Percentiles rank a stretch among this genome's conserved stretches.
These are phyloP conservation scores for Umbellularia californica DNA, from an alignment of 164 flowering plant species.

Conservation along the genomic window DNA sequence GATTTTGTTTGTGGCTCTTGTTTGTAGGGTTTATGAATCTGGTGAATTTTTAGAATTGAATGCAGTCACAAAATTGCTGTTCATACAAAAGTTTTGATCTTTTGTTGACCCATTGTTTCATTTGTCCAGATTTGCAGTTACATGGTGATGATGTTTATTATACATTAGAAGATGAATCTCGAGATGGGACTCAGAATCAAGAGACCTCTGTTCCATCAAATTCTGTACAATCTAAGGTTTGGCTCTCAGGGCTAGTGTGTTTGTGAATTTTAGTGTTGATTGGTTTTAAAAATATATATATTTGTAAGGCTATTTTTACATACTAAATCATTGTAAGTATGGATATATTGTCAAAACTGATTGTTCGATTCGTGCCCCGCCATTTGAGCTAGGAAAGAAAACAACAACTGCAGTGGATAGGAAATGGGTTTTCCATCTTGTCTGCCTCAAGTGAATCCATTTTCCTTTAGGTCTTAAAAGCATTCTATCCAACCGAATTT, in stretches of 20 bases:
- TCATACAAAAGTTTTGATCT: too few species aligned
- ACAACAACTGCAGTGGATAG: not conserved
- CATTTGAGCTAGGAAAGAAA: not conserved
- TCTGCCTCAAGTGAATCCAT: not conserved
- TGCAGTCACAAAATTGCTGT: not conserved
- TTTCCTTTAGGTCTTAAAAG: not conserved
- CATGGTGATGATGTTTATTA: slow-evolving; percentile 91
- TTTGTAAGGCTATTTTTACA: not conserved
- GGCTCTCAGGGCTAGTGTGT: not conserved
- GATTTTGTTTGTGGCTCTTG: not conserved
- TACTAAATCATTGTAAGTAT: not conserved
- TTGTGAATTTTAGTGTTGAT: not conserved
- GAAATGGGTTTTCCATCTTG: not conserved
- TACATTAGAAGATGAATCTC: slow-evolving; percentile 55
- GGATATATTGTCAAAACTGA: not conserved
- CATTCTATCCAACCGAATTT: too few species aligned
- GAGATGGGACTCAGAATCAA: slow-evolving; percentile 32
- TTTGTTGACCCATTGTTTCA: too few species aligned
- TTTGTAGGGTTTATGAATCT: not conserved
- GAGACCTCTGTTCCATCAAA: slow-evolving; percentile 24
- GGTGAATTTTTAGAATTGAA: not conserved
- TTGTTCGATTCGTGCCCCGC: not conserved
- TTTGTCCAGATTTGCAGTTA: slow-evolving; percentile 72
- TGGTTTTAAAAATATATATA: too few species aligned
- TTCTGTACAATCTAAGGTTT: slow-evolving; percentile 47